A percentile compares a stretch with the other conserved stretches of the same genome.
These are phyloP conservation scores for Thalassiosira hispida DNA, from an alignment of 352 stramenopile genomes.

Conservation along the genomic window DNA sequence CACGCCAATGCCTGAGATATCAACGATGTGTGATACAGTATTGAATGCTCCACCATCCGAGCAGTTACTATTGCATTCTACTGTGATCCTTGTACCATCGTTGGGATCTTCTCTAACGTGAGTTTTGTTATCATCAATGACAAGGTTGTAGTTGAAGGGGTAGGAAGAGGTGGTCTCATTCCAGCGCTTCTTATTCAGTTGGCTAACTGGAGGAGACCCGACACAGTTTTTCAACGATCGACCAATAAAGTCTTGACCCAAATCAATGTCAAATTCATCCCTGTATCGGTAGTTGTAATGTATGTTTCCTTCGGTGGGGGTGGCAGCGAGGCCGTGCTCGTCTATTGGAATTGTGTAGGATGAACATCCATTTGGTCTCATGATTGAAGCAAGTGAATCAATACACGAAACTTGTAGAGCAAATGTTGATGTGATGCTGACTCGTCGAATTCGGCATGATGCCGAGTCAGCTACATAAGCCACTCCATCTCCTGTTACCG, in stretches of 20 bases:
- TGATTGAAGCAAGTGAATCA: constrained; percentile 87
- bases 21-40: constrained; percentile 6
- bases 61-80: constrained; percentile 84
- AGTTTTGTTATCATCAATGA: constrained; percentile 77
- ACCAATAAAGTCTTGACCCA: constrained; percentile 75
- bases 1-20: constrained; percentile 5
- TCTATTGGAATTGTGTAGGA: constrained; percentile 93
- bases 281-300: constrained; percentile 91
- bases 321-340: constrained; percentile 86
- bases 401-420: constrained; percentile 85
- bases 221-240: constrained; percentile 91
- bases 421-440: constrained; percentile 86
- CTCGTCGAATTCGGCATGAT: constrained; percentile 89
- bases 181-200: constrained; percentile 85
- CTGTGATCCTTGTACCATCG: constrained; percentile 89
- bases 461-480: constrained; percentile 91
- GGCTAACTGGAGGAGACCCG: constrained; percentile 88
- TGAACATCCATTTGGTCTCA: constrained; percentile 91
- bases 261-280: constrained; percentile 59
- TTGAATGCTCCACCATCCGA: constrained; percentile 1
- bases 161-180: constrained; percentile 49
- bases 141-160: constrained; percentile 65
- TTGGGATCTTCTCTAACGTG: constrained; percentile 88
- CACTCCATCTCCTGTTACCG: constrained; percentile 88
- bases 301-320: constrained; percentile 89